Evolutionary conservation across 2,329 filamentous ascomycete species (phyloP).

Genomic region (Cladosporium austrohemisphaericum): DNA sequence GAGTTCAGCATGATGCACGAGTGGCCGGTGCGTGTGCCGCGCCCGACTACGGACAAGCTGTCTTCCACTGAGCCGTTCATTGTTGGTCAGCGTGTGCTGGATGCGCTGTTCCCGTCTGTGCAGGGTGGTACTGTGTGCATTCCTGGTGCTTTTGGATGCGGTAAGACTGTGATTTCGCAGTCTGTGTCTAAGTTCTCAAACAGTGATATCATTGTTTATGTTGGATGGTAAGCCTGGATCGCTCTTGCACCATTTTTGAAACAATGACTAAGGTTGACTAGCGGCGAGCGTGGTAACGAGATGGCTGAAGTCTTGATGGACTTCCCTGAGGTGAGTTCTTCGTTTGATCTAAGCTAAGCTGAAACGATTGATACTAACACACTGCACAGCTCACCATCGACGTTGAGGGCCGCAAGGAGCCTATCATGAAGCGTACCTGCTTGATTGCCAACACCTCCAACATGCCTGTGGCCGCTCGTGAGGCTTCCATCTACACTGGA

Average conservation of each 20-base stretch:
- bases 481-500: constrained; percentile 97
- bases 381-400: constrained; percentile 72
- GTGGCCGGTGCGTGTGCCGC: constrained; percentile 95
- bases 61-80: constrained; percentile 87
- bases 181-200: constrained; percentile 99
- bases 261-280: constrained; percentile 20
- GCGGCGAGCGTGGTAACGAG: constrained; percentile 92
- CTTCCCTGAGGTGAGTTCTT: constrained; percentile 76
- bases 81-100: constrained; percentile 93
- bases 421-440: constrained; percentile 99
- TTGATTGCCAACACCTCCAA: constrained; percentile 99
- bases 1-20: constrained; percentile 93
- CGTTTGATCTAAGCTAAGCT: neutral
- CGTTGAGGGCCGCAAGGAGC: constrained; percentile 88
- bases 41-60: constrained; percentile 87
- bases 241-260: neutral
- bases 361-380: constrained; percentile 21
- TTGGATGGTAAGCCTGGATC: constrained; percentile 56
- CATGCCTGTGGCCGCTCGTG: constrained; percentile 97
- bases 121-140: constrained; percentile 98
- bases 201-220: constrained; percentile 97
- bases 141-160: constrained; percentile 95
- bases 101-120: constrained; percentile 92
- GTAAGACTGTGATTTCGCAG: constrained; percentile 98
- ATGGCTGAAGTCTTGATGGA: constrained; percentile 99